phyloP scores from a whole-genome alignment of 1,284 basidiomycete genomes.

The Ustilago nuda region DNA sequence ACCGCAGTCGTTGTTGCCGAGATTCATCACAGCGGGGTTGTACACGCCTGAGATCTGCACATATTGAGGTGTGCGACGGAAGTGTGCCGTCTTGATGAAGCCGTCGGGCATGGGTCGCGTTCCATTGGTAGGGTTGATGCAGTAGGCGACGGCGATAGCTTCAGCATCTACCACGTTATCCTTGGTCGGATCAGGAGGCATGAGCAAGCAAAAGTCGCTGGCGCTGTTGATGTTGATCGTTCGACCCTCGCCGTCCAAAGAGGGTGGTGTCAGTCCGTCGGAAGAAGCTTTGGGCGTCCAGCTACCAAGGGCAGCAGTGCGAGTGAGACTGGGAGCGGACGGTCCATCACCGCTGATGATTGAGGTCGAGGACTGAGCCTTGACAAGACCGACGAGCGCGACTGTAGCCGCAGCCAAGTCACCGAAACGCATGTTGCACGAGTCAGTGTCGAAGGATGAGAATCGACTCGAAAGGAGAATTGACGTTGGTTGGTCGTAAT shows the following conservation, averaged over 20 bases:
- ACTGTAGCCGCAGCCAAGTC: constrained; percentile 21
- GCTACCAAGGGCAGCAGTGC: constrained; percentile 41
- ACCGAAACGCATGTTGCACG: constrained; percentile 30
- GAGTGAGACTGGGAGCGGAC: constrained; percentile 32
- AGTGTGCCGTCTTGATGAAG: constrained; percentile 64
- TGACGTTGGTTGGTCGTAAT: background rate
- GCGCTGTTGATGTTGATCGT: constrained; percentile 54
- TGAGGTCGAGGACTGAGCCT: constrained; percentile 26
- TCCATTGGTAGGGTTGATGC: constrained; percentile 58
- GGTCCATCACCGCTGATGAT: constrained; percentile 45
- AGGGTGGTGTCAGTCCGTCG: constrained; percentile 28
- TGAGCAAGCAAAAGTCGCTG: constrained; percentile 61
- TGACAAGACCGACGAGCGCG: constrained; percentile 18
- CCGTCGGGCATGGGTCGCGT: constrained; percentile 62
- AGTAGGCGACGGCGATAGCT: constrained; percentile 63
- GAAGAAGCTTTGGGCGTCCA: constrained; percentile 40
- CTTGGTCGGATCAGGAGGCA: constrained; percentile 62
- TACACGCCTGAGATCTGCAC: constrained; percentile 60
- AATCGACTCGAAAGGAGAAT: background rate
- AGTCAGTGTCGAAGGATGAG: background rate
- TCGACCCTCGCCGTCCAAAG: constrained; percentile 37
- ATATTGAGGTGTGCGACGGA: constrained; percentile 52
- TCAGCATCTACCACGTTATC: constrained; percentile 65
- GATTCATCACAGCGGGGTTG: constrained; percentile 60
- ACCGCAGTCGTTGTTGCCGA: constrained; percentile 59